Percentiles rank a stretch among this genome's conserved stretches.
These are phyloP conservation scores for Boletus coccyginus DNA, from an alignment of 768 basidiomycete species.

Conservation along the genomic window DNA sequence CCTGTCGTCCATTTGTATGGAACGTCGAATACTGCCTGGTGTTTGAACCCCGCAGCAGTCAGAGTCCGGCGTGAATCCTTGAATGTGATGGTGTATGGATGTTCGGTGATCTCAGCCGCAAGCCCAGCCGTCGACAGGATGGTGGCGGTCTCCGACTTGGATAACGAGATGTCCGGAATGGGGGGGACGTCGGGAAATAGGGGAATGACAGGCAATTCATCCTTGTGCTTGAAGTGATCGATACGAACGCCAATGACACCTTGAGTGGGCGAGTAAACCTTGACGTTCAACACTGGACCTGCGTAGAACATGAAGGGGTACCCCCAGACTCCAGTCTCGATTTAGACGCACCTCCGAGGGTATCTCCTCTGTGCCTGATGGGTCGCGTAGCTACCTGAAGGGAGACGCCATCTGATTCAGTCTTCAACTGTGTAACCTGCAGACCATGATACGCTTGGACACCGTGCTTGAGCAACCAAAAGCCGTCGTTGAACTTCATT, in stretches of 20 bases:
- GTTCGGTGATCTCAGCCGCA: conserved; percentile 51
- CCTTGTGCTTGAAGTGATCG: conserved; percentile 46
- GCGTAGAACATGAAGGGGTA: not conserved
- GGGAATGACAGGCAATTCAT: conserved; percentile 47
- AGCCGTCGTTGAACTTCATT: conserved; percentile 76
- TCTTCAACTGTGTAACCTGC: conserved; percentile 52
- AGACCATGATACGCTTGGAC: conserved; percentile 60
- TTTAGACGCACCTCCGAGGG: conserved; percentile 47
- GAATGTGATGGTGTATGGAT: conserved; percentile 64
- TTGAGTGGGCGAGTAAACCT: conserved; percentile 53
- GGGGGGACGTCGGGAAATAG: conserved; percentile 62
- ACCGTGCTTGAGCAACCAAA: conserved; percentile 64
- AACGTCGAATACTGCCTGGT: conserved; percentile 56
- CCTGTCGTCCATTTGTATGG: conserved; percentile 51
- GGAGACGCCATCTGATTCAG: conserved; percentile 47
- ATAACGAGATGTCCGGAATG: conserved; percentile 41
- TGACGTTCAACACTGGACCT: conserved; percentile 31
- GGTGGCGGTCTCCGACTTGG: conserved; percentile 20
- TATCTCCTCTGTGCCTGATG: conserved; percentile 62
- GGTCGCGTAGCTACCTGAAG: conserved; percentile 60
- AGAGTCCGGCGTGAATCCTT: conserved; percentile 36
- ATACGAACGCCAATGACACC: conserved; percentile 57
- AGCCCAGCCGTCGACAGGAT: conserved; percentile 47
- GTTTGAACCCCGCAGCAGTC: conserved; percentile 45
- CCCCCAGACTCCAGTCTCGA: not conserved